Conservation (phyloP, 108 stramenopile species). For the Mediolabrus comicus region DNA sequence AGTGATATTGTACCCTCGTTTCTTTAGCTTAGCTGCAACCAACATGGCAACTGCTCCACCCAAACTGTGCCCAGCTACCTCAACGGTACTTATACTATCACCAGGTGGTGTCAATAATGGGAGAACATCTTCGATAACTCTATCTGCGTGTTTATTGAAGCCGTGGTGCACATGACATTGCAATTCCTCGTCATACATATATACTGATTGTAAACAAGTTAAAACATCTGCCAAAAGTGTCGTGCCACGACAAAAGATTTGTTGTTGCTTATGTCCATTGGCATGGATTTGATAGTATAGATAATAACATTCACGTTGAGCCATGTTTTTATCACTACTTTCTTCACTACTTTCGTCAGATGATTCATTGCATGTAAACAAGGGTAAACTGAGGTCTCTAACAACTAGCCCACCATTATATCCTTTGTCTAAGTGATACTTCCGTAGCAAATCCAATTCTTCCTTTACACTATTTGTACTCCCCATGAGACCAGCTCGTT, state of each 20-base stretch:
- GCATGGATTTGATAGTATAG: slow-evolving; percentile 58
- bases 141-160: slow-evolving; percentile 58
- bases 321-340: slow-evolving; percentile 5
- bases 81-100: slow-evolving; percentile 41
- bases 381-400: slow-evolving; percentile 52
- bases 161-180: slow-evolving; percentile 56
- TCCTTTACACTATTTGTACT: slow-evolving; percentile 53
- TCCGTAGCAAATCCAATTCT: slow-evolving; percentile 51
- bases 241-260: slow-evolving; percentile 66
- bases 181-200: slow-evolving; percentile 58
- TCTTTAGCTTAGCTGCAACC: slow-evolving; percentile 57
- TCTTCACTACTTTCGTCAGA: slow-evolving; percentile 3
- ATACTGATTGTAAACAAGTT: slow-evolving; percentile 54
- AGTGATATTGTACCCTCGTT: slow-evolving; percentile 52
- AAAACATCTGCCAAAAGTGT: slow-evolving; percentile 50
- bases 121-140: slow-evolving; percentile 54
- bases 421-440: slow-evolving; percentile 53
- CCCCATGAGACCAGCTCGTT: slow-evolving; percentile 55
- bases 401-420: slow-evolving; percentile 62
- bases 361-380: slow-evolving; percentile 33
- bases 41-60: slow-evolving; percentile 66
- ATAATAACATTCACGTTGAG: slow-evolving; percentile 67
- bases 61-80: slow-evolving; percentile 57
- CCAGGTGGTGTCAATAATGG: slow-evolving; percentile 49
- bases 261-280: slow-evolving; percentile 51